Evolutionary conservation across 83 land plant genomes (phyloP).

Genomic region (Picea mariana): DNA sequence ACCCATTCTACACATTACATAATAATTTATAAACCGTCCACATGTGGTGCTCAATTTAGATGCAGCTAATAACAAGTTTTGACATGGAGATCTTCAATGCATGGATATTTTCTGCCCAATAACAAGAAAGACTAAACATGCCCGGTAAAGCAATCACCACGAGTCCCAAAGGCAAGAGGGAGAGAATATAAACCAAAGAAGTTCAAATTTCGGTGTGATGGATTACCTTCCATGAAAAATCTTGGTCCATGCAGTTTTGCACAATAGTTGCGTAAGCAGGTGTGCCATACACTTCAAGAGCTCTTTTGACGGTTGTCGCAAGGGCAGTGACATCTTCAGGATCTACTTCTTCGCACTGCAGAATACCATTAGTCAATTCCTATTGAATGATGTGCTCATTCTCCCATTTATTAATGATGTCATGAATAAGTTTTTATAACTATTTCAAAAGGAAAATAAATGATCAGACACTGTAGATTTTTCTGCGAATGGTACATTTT

Average conservation of each 20-base stretch:
- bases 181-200: not conserved
- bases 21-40: not conserved
- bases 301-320: slow-evolving; percentile 54
- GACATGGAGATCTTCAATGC: not conserved
- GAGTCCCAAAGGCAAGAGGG: not conserved
- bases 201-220: not conserved
- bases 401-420: not conserved
- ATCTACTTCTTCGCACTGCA: slow-evolving; percentile 61
- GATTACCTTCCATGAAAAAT: slow-evolving; percentile 95
- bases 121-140: not conserved
- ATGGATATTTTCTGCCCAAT: not conserved
- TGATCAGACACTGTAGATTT: not conserved
- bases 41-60: not conserved
- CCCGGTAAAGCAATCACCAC: not conserved
- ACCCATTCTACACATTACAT: not conserved
- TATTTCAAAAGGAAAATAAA: slow-evolving; percentile 12
- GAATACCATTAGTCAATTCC: not conserved
- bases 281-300: slow-evolving; percentile 57
- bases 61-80: not conserved
- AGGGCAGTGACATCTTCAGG: slow-evolving; percentile 67
- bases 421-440: not conserved
- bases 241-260: slow-evolving; percentile 87
- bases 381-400: too few relatives aligned
- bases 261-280: slow-evolving; percentile 60
- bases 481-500: not conserved